Conservation (phyloP, 257 asterid genomes). For the Jacaranda mimosifolia region DNA sequence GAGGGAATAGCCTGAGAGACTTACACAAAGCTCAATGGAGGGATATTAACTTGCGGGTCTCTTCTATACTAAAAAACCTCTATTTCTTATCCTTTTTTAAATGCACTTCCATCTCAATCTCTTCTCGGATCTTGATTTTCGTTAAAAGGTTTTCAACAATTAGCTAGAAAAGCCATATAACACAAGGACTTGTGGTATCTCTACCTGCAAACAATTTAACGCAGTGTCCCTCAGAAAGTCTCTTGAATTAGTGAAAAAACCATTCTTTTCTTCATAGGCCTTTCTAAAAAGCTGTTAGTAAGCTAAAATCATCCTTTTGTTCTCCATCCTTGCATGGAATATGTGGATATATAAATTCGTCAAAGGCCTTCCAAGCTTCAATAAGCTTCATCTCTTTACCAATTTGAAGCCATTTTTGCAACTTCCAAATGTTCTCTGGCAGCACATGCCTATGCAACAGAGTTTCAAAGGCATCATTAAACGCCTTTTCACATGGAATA, state of each 20-base stretch:
- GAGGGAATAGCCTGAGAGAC: too few species aligned
- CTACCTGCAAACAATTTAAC: slow-evolving; percentile 56
- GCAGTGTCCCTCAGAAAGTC: slow-evolving; percentile 49
- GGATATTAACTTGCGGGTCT: too few species aligned
- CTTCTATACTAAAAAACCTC: too few species aligned
- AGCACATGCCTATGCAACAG: slow-evolving; percentile 39
- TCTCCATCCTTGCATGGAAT: not conserved
- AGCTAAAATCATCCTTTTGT: not conserved
- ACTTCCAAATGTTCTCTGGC: slow-evolving; percentile 46
- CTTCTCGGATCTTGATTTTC: too few species aligned
- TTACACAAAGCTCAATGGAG: too few species aligned
- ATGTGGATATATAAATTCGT: slow-evolving; percentile 38
- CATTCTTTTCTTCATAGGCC: slow-evolving; percentile 22
- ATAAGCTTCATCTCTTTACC: slow-evolving; percentile 47
- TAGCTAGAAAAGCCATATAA: too few species aligned
- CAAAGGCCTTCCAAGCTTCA: slow-evolving; percentile 43
- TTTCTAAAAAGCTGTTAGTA: slow-evolving; percentile 41
- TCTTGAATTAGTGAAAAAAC: not conserved
- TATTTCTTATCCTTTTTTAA: too few species aligned
- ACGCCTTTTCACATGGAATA: slow-evolving; percentile 44
- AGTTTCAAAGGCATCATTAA: slow-evolving; percentile 39
- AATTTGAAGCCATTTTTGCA: slow-evolving; percentile 46
- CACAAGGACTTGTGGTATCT: slow-evolving; percentile 53
- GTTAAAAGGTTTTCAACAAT: too few species aligned
- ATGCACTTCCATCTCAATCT: too few species aligned